Evolutionary conservation across 306 rosid species (phyloP).

Genomic region (Vicia sativa): DNA sequence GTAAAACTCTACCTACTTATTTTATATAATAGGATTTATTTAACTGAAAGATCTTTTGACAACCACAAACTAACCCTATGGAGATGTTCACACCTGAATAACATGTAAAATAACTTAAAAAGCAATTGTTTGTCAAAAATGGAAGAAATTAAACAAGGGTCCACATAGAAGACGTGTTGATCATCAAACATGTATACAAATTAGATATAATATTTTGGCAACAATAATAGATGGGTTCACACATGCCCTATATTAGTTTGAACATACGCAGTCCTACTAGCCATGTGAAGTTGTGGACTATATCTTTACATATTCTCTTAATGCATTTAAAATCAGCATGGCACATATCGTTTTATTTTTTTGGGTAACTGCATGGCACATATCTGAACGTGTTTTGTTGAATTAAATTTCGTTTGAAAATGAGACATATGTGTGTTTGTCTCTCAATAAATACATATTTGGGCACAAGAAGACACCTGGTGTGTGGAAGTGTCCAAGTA

Average conservation of each 20-base stretch:
- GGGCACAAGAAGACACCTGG: constrained; percentile 20
- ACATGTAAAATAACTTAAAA: neutral
- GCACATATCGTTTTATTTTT: no score
- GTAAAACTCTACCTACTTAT: no score
- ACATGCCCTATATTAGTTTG: constrained; percentile 23
- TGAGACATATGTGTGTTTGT: constrained; percentile 38
- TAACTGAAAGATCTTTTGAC: no score
- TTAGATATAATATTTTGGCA: neutral
- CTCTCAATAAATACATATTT: constrained; percentile 17
- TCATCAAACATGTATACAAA: neutral
- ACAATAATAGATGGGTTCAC: constrained; percentile 27
- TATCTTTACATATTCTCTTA: constrained; percentile 21
- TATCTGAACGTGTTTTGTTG: constrained; percentile 11
- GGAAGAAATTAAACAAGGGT: neutral
- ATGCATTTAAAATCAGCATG: constrained; percentile 5
- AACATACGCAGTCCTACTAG: constrained; percentile 1
- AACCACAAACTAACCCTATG: no score
- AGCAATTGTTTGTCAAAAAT: neutral
- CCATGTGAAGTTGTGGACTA: constrained; percentile 30
- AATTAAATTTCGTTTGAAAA: constrained; percentile 19
- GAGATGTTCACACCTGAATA: neutral
- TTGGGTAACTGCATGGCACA: neutral
- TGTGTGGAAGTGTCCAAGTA: constrained; percentile 34
- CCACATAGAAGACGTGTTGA: constrained; percentile 2
- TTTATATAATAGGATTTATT: no score